Percentiles rank a stretch among this genome's conserved stretches.
These are phyloP conservation scores for Flueggea neowawraea DNA, from an alignment of 441 rosid genomes.

Conservation along the genomic window DNA sequence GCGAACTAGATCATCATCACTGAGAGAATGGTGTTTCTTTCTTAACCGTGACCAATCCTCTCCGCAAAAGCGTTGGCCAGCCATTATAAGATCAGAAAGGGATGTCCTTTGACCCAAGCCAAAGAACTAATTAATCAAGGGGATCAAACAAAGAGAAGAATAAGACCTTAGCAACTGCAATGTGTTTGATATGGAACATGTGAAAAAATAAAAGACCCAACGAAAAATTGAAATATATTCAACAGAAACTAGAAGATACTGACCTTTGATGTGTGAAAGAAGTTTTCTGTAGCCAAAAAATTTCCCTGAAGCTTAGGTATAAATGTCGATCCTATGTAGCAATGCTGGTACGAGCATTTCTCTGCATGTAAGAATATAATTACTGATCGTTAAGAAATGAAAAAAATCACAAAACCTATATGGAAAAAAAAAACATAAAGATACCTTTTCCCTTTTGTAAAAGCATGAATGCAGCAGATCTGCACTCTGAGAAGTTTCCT, in stretches of 20 bases:
- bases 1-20: constrained; percentile 65
- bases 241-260: neutral
- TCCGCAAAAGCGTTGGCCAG: constrained; percentile 78
- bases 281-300: constrained; percentile 84
- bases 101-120: constrained; percentile 46
- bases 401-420: neutral
- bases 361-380: constrained; percentile 40
- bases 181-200: neutral
- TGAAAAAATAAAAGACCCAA: neutral
- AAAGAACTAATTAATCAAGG: constrained; percentile 58
- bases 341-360: constrained; percentile 52
- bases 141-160: constrained; percentile 11
- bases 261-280: constrained; percentile 87
- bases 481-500: constrained; percentile 92
- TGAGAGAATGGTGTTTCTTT: constrained; percentile 49
- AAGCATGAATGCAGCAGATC: constrained; percentile 57
- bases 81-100: constrained; percentile 51
- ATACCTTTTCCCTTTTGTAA: constrained; percentile 76
- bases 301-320: constrained; percentile 74
- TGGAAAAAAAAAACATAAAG: neutral
- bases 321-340: constrained; percentile 72
- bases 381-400: neutral
- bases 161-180: neutral
- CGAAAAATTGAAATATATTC: neutral
- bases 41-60: constrained; percentile 81